Base-by-base conservation (phyloP, 805 yeast species). In the Komagataella pseudopastoris region DNA sequence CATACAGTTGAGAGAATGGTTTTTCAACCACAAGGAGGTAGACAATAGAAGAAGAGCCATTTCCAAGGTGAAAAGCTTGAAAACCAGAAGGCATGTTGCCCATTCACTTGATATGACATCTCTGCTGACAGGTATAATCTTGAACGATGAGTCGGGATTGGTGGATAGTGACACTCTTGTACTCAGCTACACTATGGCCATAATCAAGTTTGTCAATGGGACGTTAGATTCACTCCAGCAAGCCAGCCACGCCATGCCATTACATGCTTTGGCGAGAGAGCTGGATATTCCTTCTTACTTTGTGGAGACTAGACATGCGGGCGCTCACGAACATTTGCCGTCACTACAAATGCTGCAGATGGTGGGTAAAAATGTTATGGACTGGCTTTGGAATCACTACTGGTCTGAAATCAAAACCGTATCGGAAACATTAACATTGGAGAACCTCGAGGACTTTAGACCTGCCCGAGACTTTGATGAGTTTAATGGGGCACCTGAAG, bases 181-280 rank as follows among this genome's bases (percentile, higher is more conserved):
- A 54, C 58, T 81, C 55, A 71, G 82, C 4, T 86, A 85, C 61
- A 69, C 89, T 0, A 81, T 85, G 86, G 78, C 88, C 0, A 59
- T 90, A 10, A 81, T 88, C 23, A 71, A 95, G 53, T 88, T 91
- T 67, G 97, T 93, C 23, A 93, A 93, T 64, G 98, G 97, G 2
- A 64, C 88, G 3, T 65, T 93, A 44, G 99, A 93, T 63, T 93
- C 95, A 0, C 76, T 76, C 49, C 99, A 93, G 64, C 86, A 82
- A 58, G 78, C 89, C 1, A 77, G 74, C 47, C 83, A 69, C 61
- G 96, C 96, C 0, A 76, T 85, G 14, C 90, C 97, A 5, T 67
- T 93, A 58, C 84, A 85, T 55, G 72, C 74, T 5, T 66, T 93
- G 22, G 98, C 98, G 0, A 75, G 70, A 51, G 74, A 75, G 47